Evolutionary conservation across 2,329 filamentous ascomycete genomes (phyloP).

Genomic region (Tothia fuscella): DNA sequence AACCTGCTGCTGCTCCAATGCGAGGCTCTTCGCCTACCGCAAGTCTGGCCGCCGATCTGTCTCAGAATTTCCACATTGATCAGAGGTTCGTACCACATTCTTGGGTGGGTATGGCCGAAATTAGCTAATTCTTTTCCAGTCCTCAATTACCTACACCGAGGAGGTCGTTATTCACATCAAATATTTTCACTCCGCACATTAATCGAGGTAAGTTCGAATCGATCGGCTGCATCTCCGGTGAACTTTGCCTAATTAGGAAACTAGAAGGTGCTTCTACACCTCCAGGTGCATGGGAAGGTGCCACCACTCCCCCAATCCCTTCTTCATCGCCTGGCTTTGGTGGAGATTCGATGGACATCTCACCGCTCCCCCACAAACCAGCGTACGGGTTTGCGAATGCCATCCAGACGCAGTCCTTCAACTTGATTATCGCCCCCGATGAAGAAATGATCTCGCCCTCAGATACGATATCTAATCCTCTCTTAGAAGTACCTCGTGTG

Average conservation of each 20-base stretch:
- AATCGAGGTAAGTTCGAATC: slow-evolving; percentile 42
- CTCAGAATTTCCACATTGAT: slow-evolving; percentile 93
- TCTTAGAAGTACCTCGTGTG: no score
- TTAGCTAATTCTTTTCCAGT: slow-evolving; percentile 36
- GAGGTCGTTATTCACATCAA: slow-evolving; percentile 69
- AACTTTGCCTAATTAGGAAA: slow-evolving; percentile 2
- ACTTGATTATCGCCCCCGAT: slow-evolving; percentile 40
- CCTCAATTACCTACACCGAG: slow-evolving; percentile 74
- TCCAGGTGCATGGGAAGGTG: slow-evolving; percentile 41
- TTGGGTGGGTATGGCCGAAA: neutral
- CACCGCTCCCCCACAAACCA: slow-evolving; percentile 65
- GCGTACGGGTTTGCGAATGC: slow-evolving; percentile 49
- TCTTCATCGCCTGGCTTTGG: slow-evolving; percentile 68
- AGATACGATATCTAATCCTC: no score
- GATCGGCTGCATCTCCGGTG: neutral
- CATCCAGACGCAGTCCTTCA: slow-evolving; percentile 51
- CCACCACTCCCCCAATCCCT: slow-evolving; percentile 73
- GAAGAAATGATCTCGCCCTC: slow-evolving; percentile 29
- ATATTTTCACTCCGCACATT: slow-evolving; percentile 49
- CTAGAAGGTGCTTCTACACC: slow-evolving; percentile 34
- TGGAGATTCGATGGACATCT: slow-evolving; percentile 82
- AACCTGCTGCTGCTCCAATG: slow-evolving; percentile 39
- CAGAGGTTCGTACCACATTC: slow-evolving; percentile 56
- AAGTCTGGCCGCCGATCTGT: slow-evolving; percentile 84
- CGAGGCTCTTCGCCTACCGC: slow-evolving; percentile 82